A percentile compares a stretch with the other conserved stretches of the same genome.
These are phyloP conservation scores for Colletotrichum godetiae DNA, from an alignment of 2,329 filamentous ascomycete species.

Conservation along the genomic window DNA sequence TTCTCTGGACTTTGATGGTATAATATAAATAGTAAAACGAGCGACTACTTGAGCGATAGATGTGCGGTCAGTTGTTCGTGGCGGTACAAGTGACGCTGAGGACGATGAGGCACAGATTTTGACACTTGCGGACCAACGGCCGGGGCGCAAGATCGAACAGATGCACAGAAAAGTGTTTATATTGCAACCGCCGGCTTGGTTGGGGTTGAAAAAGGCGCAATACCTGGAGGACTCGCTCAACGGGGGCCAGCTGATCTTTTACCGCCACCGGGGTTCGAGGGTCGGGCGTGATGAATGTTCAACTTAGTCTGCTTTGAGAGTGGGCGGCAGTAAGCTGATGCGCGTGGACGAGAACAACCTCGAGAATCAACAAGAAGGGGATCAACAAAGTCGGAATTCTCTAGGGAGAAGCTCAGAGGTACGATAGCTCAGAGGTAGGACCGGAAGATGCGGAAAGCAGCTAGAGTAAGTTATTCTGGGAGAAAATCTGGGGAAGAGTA, in stretches of 20 bases:
- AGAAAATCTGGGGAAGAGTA: conserved; percentile 26
- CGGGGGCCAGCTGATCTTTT: background rate
- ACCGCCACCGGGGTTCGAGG: background rate
- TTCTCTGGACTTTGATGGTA: background rate
- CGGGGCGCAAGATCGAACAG: background rate
- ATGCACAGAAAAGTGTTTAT: background rate
- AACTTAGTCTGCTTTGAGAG: background rate
- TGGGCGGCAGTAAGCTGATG: background rate
- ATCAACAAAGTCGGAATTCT: background rate
- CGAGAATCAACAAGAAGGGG: background rate
- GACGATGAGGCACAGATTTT: background rate
- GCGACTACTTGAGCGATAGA: background rate
- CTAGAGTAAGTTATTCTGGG: conserved; percentile 7
- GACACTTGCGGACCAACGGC: background rate
- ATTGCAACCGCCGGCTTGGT: background rate
- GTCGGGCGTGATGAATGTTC: background rate
- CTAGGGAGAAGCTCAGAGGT: background rate
- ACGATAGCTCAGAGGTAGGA: background rate
- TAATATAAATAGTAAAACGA: conserved; percentile 5
- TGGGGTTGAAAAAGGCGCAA: background rate
- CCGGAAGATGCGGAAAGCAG: conserved; percentile 9
- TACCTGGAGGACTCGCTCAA: background rate
- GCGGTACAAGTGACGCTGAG: background rate
- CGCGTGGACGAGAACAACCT: background rate
- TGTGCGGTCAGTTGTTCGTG: background rate